Percentiles rank a stretch among this genome's conserved stretches.
Evolutionary conservation across 1,284 basidiomycete genomes (phyloP).

Genomic region (Boletus mariae): DNA sequence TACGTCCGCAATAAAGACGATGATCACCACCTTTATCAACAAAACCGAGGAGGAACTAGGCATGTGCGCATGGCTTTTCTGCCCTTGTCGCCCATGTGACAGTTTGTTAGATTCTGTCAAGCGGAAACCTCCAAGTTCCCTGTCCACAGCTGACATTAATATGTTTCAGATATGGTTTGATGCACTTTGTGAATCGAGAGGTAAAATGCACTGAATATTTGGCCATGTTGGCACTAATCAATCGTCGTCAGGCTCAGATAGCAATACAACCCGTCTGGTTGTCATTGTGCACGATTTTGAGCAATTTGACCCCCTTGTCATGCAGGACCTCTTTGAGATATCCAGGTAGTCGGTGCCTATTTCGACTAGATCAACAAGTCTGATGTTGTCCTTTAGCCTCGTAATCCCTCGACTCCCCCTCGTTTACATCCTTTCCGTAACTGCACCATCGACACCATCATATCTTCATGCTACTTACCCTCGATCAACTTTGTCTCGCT

Average conservation of each 20-base stretch:
- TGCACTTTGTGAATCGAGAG: constrained; percentile 35
- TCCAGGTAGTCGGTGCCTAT: constrained; percentile 47
- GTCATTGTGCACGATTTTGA: constrained; percentile 69
- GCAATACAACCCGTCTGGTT: constrained; percentile 38
- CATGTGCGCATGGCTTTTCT: constrained; percentile 15
- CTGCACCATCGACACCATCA: constrained; percentile 52
- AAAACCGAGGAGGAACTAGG: constrained; percentile 32
- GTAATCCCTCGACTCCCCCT: constrained; percentile 52
- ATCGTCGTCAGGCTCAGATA: constrained; percentile 15
- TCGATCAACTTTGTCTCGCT: constrained; percentile 50
- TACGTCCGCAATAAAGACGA: constrained; percentile 48
- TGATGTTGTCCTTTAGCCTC: constrained; percentile 28
- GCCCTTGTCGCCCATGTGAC: constrained; percentile 9
- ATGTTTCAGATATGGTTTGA: constrained; percentile 57
- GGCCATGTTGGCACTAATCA: constrained; percentile 10
- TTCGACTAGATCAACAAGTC: neutral
- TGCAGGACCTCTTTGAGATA: constrained; percentile 66
- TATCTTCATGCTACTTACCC: constrained; percentile 58
- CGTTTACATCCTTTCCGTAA: constrained; percentile 56
- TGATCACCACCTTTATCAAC: constrained; percentile 54
- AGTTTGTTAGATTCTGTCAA: constrained; percentile 30
- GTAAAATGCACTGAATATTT: constrained; percentile 22
- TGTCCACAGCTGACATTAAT: constrained; percentile 59
- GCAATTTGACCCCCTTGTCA: constrained; percentile 53
- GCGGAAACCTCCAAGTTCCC: constrained; percentile 45